Evolutionary conservation across 140 eudicot species (phyloP).

Genomic region (Flaveria floridana): DNA sequence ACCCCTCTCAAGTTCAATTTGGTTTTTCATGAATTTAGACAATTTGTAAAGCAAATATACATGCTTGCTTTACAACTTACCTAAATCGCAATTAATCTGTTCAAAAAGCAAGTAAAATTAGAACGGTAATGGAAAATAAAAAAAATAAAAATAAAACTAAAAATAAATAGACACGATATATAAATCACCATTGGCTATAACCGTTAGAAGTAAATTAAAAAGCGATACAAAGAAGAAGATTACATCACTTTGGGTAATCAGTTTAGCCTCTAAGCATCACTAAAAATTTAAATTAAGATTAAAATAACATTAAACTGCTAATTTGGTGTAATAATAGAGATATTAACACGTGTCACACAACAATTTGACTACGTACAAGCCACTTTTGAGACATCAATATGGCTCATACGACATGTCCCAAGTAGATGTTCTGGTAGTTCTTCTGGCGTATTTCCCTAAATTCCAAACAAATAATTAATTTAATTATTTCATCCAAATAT

Average conservation of each 20-base stretch:
- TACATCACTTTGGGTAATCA: conserved; percentile 20
- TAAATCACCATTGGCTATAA: conserved; percentile 18
- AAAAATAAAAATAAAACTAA: not conserved
- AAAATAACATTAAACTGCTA: not conserved
- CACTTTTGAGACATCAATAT: conserved; percentile 56
- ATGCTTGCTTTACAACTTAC: not conserved
- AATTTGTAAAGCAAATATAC: no score
- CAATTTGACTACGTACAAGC: conserved; percentile 36
- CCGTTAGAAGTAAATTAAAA: conserved; percentile 14
- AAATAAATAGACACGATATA: conserved; percentile 21
- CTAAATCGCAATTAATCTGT: not conserved
- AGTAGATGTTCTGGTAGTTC: conserved; percentile 64
- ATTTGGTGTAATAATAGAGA: conserved; percentile 22
- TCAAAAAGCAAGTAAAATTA: not conserved
- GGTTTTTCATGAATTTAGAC: no score
- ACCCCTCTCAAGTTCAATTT: no score
- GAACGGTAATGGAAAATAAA: no score
- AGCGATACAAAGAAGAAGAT: conserved; percentile 25
- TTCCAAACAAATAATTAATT: not conserved
- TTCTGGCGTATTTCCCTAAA: conserved; percentile 59
- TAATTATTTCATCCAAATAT: not conserved
- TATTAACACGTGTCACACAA: conserved; percentile 23
- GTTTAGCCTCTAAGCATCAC: conserved; percentile 31
- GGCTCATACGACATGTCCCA: conserved; percentile 77
- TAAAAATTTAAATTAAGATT: not conserved